Percentiles rank a stretch among this genome's conserved stretches.
Evolutionary conservation across 129 eudicot species (phyloP).

Genomic region (Lactuca sativa): DNA sequence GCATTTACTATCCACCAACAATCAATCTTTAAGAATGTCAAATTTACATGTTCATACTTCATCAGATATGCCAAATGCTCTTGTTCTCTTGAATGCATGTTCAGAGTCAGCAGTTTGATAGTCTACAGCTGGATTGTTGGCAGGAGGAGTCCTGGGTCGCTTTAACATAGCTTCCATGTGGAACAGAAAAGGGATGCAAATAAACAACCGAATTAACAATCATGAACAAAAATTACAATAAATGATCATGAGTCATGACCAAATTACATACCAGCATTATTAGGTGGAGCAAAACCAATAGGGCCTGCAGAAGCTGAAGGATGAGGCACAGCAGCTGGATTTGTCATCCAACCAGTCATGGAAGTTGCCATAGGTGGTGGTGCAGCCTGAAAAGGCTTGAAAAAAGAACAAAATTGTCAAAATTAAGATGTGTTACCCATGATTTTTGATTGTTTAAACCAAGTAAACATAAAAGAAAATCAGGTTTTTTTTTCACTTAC

Average conservation of each 20-base stretch:
- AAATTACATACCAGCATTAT: conserved; percentile 48
- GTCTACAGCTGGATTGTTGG: conserved; percentile 54
- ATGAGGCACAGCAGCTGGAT: conserved; percentile 61
- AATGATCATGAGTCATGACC: not conserved
- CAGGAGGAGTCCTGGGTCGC: conserved; percentile 79
- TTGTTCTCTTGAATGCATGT: conserved; percentile 62
- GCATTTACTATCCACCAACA: conserved; percentile 5
- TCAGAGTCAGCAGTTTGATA: conserved; percentile 78
- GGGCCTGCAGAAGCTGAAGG: conserved; percentile 77
- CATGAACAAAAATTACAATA: not conserved
- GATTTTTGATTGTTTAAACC: conserved; percentile 12
- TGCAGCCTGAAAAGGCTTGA: conserved; percentile 69
- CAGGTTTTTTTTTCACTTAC: conserved; percentile 46
- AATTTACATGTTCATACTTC: conserved; percentile 48
- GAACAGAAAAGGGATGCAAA: not conserved
- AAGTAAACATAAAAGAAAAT: not conserved
- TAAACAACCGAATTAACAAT: not conserved
- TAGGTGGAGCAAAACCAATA: conserved; percentile 62
- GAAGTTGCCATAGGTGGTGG: conserved; percentile 62
- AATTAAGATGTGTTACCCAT: conserved; percentile 17
- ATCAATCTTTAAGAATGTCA: conserved; percentile 1
- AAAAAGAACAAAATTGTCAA: conserved; percentile 9
- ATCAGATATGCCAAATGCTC: conserved; percentile 67
- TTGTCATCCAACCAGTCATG: conserved; percentile 77
- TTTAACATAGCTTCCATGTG: conserved; percentile 48